Percentiles rank a stretch among this genome's conserved stretches.
These are phyloP conservation scores for Barnettozyma populi DNA, from an alignment of 805 yeast genomes.

Conservation along the genomic window DNA sequence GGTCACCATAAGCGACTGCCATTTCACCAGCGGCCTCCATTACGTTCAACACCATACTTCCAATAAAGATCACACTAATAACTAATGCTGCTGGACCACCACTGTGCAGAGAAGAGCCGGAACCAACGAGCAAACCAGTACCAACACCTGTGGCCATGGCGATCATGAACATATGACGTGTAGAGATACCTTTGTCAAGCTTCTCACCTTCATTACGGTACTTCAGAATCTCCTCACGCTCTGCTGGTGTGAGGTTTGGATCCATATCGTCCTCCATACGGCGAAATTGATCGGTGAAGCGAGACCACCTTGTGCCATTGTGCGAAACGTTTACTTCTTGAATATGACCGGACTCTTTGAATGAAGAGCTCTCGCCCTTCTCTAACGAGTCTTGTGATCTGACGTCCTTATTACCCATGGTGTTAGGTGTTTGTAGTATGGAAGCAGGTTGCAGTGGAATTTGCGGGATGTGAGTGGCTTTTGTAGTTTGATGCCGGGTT, in stretches of 20 bases:
- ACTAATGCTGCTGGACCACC: constrained; percentile 47
- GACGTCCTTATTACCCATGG: neutral
- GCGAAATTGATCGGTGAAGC: constrained; percentile 29
- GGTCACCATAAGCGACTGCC: constrained; percentile 52
- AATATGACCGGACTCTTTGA: constrained; percentile 17
- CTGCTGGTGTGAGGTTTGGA: constrained; percentile 36
- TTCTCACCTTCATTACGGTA: constrained; percentile 28
- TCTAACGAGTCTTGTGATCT: constrained; percentile 9
- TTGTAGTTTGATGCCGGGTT: neutral
- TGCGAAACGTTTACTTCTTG: constrained; percentile 14
- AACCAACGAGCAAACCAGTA: constrained; percentile 61
- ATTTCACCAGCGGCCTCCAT: constrained; percentile 63
- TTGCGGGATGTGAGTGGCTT: neutral
- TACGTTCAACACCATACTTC: constrained; percentile 52
- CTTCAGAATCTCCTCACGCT: constrained; percentile 27
- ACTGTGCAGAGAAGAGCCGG: constrained; percentile 40
- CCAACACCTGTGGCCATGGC: constrained; percentile 84
- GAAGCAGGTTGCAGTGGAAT: neutral
- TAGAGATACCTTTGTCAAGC: constrained; percentile 30
- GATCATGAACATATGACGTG: constrained; percentile 67
- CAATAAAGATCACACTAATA: constrained; percentile 53
- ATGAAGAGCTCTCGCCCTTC: constrained; percentile 20
- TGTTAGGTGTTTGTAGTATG: neutral
- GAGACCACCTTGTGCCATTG: constrained; percentile 20
- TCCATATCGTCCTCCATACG: constrained; percentile 32